These are phyloP conservation scores for Agrocybe praecox DNA, from an alignment of 768 basidiomycete species.

Conservation along the genomic window DNA sequence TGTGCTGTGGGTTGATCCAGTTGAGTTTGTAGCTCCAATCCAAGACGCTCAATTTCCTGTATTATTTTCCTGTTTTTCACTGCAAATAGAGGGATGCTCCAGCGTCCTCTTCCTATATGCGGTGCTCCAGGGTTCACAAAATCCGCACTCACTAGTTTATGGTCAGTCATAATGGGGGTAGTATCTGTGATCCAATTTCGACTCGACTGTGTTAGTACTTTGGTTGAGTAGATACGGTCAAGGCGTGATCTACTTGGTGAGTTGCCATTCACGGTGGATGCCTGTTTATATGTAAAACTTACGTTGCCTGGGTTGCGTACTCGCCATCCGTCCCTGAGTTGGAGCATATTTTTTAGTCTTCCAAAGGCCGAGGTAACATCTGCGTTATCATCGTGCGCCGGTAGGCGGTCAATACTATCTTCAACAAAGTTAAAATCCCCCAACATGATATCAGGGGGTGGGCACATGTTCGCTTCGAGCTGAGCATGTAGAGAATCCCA, in stretches of 20 bases:
- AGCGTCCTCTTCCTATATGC: constrained; percentile 29
- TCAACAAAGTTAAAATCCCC: constrained; percentile 46
- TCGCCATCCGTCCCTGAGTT: constrained; percentile 33
- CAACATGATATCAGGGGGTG: constrained; percentile 33
- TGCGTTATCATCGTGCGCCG: constrained; percentile 17
- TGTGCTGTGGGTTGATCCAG: too few species aligned
- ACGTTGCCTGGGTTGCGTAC: constrained; percentile 17
- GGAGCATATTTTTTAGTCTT: constrained; percentile 19
- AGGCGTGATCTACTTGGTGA: constrained; percentile 22
- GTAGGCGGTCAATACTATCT: constrained; percentile 34
- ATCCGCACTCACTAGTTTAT: constrained; percentile 25
- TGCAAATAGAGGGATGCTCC: constrained; percentile 23
- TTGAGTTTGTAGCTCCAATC: background rate
- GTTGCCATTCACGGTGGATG: constrained; percentile 6
- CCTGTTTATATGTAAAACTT: constrained; percentile 29
- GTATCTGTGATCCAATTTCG: constrained; percentile 25
- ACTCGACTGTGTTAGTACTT: constrained; percentile 4
- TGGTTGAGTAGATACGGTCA: constrained; percentile 33
- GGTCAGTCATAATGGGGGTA: constrained; percentile 27
- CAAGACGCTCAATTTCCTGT: background rate
- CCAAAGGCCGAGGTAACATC: constrained; percentile 12
- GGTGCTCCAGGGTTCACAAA: constrained; percentile 22
- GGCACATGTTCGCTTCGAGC: too few species aligned
- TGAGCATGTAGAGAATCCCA: too few species aligned
- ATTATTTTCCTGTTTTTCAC: constrained; percentile 21